Evolutionary conservation across 2,329 filamentous ascomycete genomes (phyloP), one percentile per base, ranked within the genome.

Genomic region (Exophiala viscosa): DNA sequence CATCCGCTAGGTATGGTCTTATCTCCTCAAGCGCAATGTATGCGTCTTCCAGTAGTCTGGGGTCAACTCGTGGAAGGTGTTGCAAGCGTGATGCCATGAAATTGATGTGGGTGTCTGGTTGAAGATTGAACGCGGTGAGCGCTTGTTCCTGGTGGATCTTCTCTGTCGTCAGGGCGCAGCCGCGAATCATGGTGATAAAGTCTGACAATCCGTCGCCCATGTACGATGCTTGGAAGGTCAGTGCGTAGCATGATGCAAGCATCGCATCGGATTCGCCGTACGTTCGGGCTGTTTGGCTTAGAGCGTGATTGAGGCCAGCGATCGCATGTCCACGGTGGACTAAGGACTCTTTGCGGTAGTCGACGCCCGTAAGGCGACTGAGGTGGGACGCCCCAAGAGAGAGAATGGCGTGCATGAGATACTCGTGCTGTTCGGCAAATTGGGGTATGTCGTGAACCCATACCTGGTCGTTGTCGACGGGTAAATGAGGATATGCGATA

Each of bases 341-440:
- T 70, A 87, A 80, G 38, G 84, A 84, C 28, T 79, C 75, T 11
- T 77, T 71, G 11, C 77, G 67, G 14, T 87, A 75, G 54, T 74
- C 75, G 1, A 74, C 65, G 0, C 72, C 67, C 3, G 70, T 69
- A 3, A 88, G 52, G 14, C 66, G 54, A 23, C 60, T 57, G 15
- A 65, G 75, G 58, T 87, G 82, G 0, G 84, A 87, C 31, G 85
- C 86, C 1, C 85, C 76, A 54, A 86, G 76, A 10, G 83, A 84
- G 0, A 87, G 76, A 45, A 88, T 83, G 3, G 84, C 82, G 65
- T 88, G 85, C 79, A 88, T 86, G 8, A 87, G 74, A 54, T 82
- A 86, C 50, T 85, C 81, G 59, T 85, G 77, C 77, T 84, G 82
- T 58, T 87, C 82, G 1, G 84, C 84, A 52, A 87, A 77, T 57